Evolutionary conservation across 2,329 filamentous ascomycete species (phyloP), one percentile per base, ranked within the genome.

Genomic region (Penicillium oxalicum): DNA sequence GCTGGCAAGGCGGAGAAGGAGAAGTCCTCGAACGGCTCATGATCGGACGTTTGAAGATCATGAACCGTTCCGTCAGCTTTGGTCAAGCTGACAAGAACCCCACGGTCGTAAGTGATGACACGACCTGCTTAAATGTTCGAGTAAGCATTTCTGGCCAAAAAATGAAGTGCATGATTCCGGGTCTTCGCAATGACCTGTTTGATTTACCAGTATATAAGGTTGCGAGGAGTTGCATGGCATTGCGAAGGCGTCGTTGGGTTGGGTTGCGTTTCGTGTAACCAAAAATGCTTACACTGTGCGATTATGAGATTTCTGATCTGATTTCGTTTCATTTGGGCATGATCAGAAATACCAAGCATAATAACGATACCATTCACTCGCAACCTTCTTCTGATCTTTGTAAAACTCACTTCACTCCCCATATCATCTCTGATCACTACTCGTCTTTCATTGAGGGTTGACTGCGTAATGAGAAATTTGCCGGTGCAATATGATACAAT

Each of bases 21-120:
- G 27, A 45, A 45, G 43, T 59, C 56, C 12, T 60, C 60, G 18
- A 65, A 63, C 43, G 62, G 65, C 18, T 51, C 53, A 45, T 67
- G 56, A 50, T 40, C 53, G 36, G 43, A 36, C 4, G 36, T 9
- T 38, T 25, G 37, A 36, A 47, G 39, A 39, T 52, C 43, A 56
- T 49, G 52, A 52, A 32, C 11, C 29, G 11, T 32, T 32, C 3
- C 29, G 29, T 32, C 29, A 32, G 29, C 4, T 11, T 11, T 32
- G 29, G 29, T 32, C 29, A 32, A 11, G 29, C 29, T 32, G 29
- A 32, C 29, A 32, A 32, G 29, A 32, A 32, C 29, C 29, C 8
- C 29, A 32, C 29, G 29, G 11, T 32, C 18, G 40, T 43, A 29
- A 11, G 27, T 40, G 7, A 18, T 34, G 28, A 24, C 29, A 26